Base-by-base conservation (phyloP, 2,329 filamentous ascomycete species). In the Botrytis tulipae region DNA sequence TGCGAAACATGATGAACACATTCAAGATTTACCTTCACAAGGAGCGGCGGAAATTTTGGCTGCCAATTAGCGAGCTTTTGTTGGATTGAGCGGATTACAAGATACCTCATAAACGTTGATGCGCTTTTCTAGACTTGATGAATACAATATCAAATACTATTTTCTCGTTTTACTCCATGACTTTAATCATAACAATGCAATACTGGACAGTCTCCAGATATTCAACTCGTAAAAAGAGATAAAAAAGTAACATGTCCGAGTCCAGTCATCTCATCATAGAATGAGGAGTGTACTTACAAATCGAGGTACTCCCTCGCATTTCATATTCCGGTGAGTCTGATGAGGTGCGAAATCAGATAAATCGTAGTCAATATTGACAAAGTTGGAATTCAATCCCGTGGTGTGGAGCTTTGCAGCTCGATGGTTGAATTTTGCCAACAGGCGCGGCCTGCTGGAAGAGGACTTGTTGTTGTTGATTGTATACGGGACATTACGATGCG, bases 31-130 rank as follows among this genome's bases (percentile, higher is more conserved):
- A 67, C 80, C 83, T 3, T 83, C 85, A 25, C 84, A 86, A 4
- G 87, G 88, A 63, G 88, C 87, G 10, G 88, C 86, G 1, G 87
- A 86, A 76, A 89, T 90, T 62, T 76, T 90, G 74, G 84, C 88
- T 32, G 88, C 88, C 29, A 90, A 87, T 77, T 90, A 77, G 67
- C 74, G 4, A 63, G n/a, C 5, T 29, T 6, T 42, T 18, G 48
- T n/a, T 68, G 18, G 10, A 25, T 68, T 42, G 25, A 42, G 44
- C n/a, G 37, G 18, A 57, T 25, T 68, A 22, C n/a, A 18, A 57
- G 48, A 69, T 44, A 69, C 48, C 48, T 48, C 6, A 35, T 25
- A 44, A 8, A 32, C 35, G 35, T 67, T 40, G 32, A 20, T 57
- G 37, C 37, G 54, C 25, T 57, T 4, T 32, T 44, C 25, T 42